Evolutionary conservation across 208 protist species (phyloP).

Genomic region (Leptomonas pyrrhocoris): DNA sequence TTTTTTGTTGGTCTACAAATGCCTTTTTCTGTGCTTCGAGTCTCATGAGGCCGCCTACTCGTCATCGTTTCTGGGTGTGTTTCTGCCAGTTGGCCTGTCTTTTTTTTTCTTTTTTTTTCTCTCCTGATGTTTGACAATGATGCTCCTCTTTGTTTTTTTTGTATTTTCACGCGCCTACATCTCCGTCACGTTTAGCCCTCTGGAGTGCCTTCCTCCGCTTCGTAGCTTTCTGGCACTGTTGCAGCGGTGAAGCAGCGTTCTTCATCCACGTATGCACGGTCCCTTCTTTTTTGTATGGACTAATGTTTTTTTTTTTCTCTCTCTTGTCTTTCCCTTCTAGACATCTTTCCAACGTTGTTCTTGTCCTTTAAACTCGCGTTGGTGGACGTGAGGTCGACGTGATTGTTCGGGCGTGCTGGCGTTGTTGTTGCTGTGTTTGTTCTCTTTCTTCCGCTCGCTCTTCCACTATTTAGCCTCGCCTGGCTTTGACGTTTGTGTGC

Average conservation of each 20-base stretch:
- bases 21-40: no score
- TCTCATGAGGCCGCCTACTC: no score
- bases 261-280: not conserved
- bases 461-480: no score
- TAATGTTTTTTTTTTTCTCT: conserved; percentile 3
- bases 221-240: not conserved
- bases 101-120: conserved; percentile 29
- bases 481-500: no score
- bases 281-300: not conserved
- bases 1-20: no score
- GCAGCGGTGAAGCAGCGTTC: not conserved
- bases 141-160: no score
- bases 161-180: not conserved
- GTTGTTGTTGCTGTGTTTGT: no score
- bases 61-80: no score
- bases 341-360: not conserved
- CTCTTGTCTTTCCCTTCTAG: not conserved
- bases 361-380: not conserved
- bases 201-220: not conserved
- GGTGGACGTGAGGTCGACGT: no score
- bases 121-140: no score
- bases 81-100: not conserved
- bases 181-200: conserved; percentile 11
- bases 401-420: no score
- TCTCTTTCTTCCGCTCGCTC: no score